A percentile compares a stretch with the other conserved stretches of the same genome.
Conservation (phyloP, 768 basidiomycete genomes). For the Holtermannia corniformis region DNA sequence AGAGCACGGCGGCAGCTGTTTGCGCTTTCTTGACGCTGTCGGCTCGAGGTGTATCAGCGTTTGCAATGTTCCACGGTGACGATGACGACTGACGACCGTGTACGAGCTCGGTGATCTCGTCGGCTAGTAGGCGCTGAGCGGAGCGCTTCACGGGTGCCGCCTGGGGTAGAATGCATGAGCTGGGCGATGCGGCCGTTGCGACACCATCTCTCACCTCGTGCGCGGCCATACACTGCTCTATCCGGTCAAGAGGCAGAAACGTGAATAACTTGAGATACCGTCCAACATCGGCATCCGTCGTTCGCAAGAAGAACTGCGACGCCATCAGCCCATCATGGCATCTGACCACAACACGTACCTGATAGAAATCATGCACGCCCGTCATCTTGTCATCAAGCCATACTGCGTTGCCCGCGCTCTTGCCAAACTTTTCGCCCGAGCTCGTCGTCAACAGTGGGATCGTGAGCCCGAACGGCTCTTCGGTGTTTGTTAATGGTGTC, state of each 20-base stretch:
- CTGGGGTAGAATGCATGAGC: conserved; percentile 18
- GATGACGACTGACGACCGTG: conserved; percentile 50
- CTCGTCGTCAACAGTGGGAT: conserved; percentile 88
- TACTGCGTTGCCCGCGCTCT: conserved; percentile 89
- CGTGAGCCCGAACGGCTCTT: conserved; percentile 66
- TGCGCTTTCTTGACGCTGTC: conserved; percentile 45
- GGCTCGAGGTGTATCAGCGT: conserved; percentile 37
- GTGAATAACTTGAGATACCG: conserved; percentile 76
- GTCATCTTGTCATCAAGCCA: conserved; percentile 76
- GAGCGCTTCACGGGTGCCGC: conserved; percentile 42
- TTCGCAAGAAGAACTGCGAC: conserved; percentile 78
- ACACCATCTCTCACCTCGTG: conserved; percentile 50
- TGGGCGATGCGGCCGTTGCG: not conserved
- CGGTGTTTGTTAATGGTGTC: conserved; percentile 15
- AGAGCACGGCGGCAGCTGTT: conserved; percentile 48
- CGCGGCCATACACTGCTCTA: conserved; percentile 50
- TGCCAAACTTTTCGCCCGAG: conserved; percentile 90
- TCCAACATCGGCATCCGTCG: conserved; percentile 68
- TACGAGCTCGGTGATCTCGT: conserved; percentile 54
- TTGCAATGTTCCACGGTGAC: too few relatives aligned
- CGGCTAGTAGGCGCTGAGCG: conserved; percentile 51
- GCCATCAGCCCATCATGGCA: not conserved
- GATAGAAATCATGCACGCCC: conserved; percentile 87
- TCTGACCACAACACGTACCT: conserved; percentile 47
- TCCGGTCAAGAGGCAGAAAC: conserved; percentile 53